Evolutionary conservation across 2,329 filamentous ascomycete species (phyloP), one percentile per base, ranked within the genome.

Genomic region (Bipolaris victoriae): DNA sequence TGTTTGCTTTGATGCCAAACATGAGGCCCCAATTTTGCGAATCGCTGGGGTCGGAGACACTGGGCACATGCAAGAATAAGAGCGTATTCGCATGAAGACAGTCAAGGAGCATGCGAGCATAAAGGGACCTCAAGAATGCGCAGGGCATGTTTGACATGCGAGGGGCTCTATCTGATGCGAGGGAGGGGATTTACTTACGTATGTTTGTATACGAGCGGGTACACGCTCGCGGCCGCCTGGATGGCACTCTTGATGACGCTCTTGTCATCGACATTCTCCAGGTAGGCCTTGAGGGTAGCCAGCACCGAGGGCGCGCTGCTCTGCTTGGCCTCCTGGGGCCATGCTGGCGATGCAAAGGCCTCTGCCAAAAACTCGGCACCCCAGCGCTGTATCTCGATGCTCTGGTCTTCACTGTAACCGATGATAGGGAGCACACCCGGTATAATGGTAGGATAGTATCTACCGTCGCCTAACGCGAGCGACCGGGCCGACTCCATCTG

Each of bases 361-460:
- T 99, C 95, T 55, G 94, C 92, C 41, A 99, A 83, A 73, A 99
- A 99, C 60, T 97, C 93, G 62, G 93, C 89, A 24, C 94, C 95
- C 95, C 95, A 99, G 89, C 93, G 84, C 77, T 92, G 90, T 70
- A 98, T 81, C 77, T 96, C 91, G 55, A 97, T 79, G 60, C 64
- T 69, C 43, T 74, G 69, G 45, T 86, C 84, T 62, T 91, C 85
- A 64, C 84, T 83, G 49, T 90, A 86, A 59, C 89, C 88, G 77
- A 97, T 90, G 70, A 98, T 93, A 54, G 93, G 92, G n/a, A 98
- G 81, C 62, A 98, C 92, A 46, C 92, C 92, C 72, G 91, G 90
- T 62, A 99, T 89, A 74, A 99, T 94, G 76, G 91, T 91, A 49
- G 90, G 88, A 77, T 98, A 99, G 79, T 96, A 92, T 72, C 87